Evolutionary conservation across 306 rosid genomes (phyloP).

Genomic region (Gastrolobium bilobum): DNA sequence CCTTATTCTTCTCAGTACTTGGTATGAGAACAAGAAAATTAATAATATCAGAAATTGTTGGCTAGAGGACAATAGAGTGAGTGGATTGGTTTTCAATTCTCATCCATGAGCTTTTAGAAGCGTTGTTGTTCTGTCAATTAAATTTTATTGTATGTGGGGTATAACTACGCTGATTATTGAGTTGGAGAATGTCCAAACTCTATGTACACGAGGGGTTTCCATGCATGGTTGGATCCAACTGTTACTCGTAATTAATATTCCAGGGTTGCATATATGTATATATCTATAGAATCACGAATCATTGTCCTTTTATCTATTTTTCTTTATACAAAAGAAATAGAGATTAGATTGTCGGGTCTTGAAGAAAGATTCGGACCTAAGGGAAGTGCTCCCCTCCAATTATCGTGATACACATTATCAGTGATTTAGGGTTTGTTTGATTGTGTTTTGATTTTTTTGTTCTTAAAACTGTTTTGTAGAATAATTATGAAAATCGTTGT

Average conservation of each 20-base stretch:
- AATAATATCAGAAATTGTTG: slow-evolving; percentile 21
- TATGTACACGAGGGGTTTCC: slow-evolving; percentile 57
- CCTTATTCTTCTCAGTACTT: background rate
- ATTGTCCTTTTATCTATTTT: slow-evolving; percentile 9
- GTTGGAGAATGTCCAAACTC: slow-evolving; percentile 54
- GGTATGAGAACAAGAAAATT: background rate
- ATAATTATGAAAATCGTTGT: too few species aligned
- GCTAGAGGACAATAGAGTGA: slow-evolving; percentile 34
- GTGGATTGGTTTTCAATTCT: slow-evolving; percentile 38
- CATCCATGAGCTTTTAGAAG: slow-evolving; percentile 50
- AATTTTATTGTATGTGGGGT: slow-evolving; percentile 49
- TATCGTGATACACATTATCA: slow-evolving; percentile 10
- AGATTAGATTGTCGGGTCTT: background rate
- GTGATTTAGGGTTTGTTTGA: background rate
- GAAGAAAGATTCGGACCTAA: background rate
- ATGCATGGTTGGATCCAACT: slow-evolving; percentile 67
- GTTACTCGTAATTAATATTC: slow-evolving; percentile 45
- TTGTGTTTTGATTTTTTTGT: too few species aligned
- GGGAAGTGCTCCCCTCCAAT: slow-evolving; percentile 30
- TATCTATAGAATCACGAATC: background rate
- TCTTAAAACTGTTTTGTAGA: too few species aligned
- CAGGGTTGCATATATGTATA: slow-evolving; percentile 24
- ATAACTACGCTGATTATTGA: slow-evolving; percentile 20
- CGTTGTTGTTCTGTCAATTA: slow-evolving; percentile 55
- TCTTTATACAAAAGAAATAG: slow-evolving; percentile 2